Evolutionary conservation across 345 rosid species (phyloP), one percentile per base, ranked within the genome.

Genomic region (Toxicodendron radicans): DNA sequence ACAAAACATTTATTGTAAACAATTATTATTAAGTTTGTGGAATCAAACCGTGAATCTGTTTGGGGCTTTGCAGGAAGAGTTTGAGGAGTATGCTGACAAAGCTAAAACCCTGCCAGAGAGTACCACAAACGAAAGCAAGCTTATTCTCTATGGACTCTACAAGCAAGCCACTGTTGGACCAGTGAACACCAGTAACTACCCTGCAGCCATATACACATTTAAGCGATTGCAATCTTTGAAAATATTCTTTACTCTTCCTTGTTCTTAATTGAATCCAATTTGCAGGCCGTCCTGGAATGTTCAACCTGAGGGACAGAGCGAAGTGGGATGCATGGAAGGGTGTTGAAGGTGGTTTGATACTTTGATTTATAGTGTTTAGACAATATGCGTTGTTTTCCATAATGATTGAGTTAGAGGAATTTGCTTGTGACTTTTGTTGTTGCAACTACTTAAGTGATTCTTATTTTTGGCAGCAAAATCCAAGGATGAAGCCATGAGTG

Each of bases 301-400:
- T 95, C 80, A 80, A 60, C 91, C 63, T 77, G 89, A 93, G 79
- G 88, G 99, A 90, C 18, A 88, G 87, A 73, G 92, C 93, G 1
- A 95, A 95, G 85, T 95, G 99, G 99, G 99, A 95, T 77, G 97
- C 98, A 27, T 95, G 98, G 99, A 95, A 95, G 87, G 87, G 90
- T 54, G 95, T 89, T 78, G 97, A 95, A 89, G 92, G 99, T 92
- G 72, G 18, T 32, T 53, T 43, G 13, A 45, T 10, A 13, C 14
- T 27, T 27, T 27, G 30, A 27, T 27, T 38, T 7, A 11, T 12
- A n/a, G 68, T 72, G 61, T 10, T 16, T 41, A 46, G 48, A 46
- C 18, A 49, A 30, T 17, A 43, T 2, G 17, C 10, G 14, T 70
- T 8, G 16, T 46, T 23, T 45, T 21, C 0, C 7, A 10, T 10